Percentiles rank a stretch among this genome's conserved stretches.
Evolutionary conservation across 768 basidiomycete genomes (phyloP).

Genomic region (Serpula lacrymans): DNA sequence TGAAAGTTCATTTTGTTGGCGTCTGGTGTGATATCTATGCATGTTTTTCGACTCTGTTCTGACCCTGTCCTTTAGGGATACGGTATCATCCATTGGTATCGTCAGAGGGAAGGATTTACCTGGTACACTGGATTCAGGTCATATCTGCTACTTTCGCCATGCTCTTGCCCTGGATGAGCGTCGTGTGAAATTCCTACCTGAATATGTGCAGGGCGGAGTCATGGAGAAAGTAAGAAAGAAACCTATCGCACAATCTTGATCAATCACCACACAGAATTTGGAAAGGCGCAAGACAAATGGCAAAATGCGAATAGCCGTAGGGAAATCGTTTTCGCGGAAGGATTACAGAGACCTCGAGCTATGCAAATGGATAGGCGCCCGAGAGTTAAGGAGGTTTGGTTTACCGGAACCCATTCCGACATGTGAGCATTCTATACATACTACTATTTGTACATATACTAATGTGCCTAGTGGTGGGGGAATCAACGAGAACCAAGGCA

Average conservation of each 20-base stretch:
- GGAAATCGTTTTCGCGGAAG: constrained; percentile 4
- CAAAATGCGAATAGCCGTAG: constrained; percentile 6
- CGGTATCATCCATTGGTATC: constrained; percentile 60
- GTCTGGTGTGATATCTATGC: constrained; percentile 37
- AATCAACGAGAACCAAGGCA: constrained; percentile 20
- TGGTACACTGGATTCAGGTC: constrained; percentile 54
- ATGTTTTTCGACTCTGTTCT: neutral
- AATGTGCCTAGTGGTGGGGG: constrained; percentile 25
- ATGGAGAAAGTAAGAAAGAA: too few relatives aligned
- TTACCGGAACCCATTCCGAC: constrained; percentile 45
- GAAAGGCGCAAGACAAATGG: constrained; percentile 1
- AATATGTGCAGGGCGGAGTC: constrained; percentile 29
- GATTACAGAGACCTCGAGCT: constrained; percentile 17
- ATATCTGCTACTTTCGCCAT: constrained; percentile 59
- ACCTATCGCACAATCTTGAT: constrained; percentile 10
- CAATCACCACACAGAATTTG: constrained; percentile 2
- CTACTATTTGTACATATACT: neutral
- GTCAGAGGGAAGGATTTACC: constrained; percentile 43
- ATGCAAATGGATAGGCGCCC: constrained; percentile 1
- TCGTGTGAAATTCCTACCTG: constrained; percentile 54
- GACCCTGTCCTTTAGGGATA: constrained; percentile 54
- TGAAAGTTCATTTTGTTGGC: constrained; percentile 49
- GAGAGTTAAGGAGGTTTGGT: constrained; percentile 65
- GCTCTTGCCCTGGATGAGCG: constrained; percentile 64
- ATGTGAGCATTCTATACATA: constrained; percentile 14